Base-by-base conservation (phyloP, 1,284 basidiomycete genomes). In the Ceratobasidium sp. region DNA sequence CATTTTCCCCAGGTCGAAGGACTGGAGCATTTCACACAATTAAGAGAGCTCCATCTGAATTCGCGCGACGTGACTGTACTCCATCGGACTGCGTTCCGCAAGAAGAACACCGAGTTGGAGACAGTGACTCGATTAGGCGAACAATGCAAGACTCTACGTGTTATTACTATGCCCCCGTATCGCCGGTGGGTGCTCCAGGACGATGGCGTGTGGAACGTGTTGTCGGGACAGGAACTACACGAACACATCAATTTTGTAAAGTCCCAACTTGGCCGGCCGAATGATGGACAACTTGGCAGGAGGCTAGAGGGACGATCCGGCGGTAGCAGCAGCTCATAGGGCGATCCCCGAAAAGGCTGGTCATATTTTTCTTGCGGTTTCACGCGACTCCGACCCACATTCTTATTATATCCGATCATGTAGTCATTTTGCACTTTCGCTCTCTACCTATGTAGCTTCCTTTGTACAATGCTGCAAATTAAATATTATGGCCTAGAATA, bases 161-260 rank as follows among this genome's bases (percentile, higher is more conserved):
- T 72, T 7, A 72, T 72, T n/a, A 72, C 69, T 5, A 72, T 72
- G 69, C 69, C 69, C 1, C 69, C 69, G 22, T 72, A 72, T 47
- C 69, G 69, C 15, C 69, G 69, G 44, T 72, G 69, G 69, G 69
- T 72, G n/a, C 56, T 27, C 22, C 27, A 51, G 15, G 29, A 57
- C 24, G 54, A 48, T 19, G 69, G 33, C 4, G 50, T 14, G 19
- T 72, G 69, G 69, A 51, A 19, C 47, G 31, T 72, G 17, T 56
- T 72, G 14, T 50, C 69, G 6, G 69, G 69, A 24, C 69, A 31
- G 50, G 69, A 72, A 31, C 24, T 72, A 47, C 50, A 72, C 33
- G 69, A 72, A 15, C 69, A 72, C 19, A 72, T 72, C 33, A 72
- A 41, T 44, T 72, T 72, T 27, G 48, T 72, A 14, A 72, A 72